A percentile compares a stretch with the other conserved stretches of the same genome.
Evolutionary conservation across 441 rosid genomes (phyloP).

Genomic region (Syzygium syzygioides): DNA sequence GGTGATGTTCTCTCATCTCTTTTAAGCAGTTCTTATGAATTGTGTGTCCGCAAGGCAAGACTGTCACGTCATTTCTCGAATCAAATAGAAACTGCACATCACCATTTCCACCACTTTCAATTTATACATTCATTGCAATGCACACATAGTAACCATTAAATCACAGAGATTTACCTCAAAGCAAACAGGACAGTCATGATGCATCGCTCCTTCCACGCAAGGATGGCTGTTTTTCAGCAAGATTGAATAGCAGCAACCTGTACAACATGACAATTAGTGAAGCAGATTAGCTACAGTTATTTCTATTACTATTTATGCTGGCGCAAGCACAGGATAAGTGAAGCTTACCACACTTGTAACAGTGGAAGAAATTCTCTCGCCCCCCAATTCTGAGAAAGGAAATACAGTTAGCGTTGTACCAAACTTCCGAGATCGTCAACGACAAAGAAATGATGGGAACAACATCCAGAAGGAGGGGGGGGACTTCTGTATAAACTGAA

Average conservation of each 20-base stretch:
- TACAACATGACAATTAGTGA: not conserved
- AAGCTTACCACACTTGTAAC: slow-evolving; percentile 78
- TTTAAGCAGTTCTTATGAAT: slow-evolving; percentile 56
- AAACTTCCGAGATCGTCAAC: not conserved
- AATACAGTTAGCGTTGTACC: not conserved
- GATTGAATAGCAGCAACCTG: slow-evolving; percentile 42
- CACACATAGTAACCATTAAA: not conserved
- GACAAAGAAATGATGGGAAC: not conserved
- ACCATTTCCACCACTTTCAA: not conserved
- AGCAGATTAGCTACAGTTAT: not conserved
- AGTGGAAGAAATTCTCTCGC: slow-evolving; percentile 80
- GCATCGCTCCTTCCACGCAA: slow-evolving; percentile 85
- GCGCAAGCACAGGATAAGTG: not conserved
- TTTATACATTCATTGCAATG: not conserved
- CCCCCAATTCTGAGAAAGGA: slow-evolving; percentile 66
- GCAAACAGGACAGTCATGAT: slow-evolving; percentile 86
- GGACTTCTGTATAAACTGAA: not conserved
- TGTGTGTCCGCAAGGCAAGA: slow-evolving; percentile 67
- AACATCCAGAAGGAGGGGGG: not conserved
- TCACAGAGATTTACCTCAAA: slow-evolving; percentile 49
- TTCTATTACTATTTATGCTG: not conserved
- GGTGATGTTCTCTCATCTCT: slow-evolving; percentile 60
- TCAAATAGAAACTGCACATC: slow-evolving; percentile 60
- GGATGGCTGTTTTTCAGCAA: slow-evolving; percentile 49
- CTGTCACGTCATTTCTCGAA: slow-evolving; percentile 55